Evolutionary conservation across 2,329 filamentous ascomycete genomes (phyloP).

Genomic region (Ceratocystis smalleyi): DNA sequence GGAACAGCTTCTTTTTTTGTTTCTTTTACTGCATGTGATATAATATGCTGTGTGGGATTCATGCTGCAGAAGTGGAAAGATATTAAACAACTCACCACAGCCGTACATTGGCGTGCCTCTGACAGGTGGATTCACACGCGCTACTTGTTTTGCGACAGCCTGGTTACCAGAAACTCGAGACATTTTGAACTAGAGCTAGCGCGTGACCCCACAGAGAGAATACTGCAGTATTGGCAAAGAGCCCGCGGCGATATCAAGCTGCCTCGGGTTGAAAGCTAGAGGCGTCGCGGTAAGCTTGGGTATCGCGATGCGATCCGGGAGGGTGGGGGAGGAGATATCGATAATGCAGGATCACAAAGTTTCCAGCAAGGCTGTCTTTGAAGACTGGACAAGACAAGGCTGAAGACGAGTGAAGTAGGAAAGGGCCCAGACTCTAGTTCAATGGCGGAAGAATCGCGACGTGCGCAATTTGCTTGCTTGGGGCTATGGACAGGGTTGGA

Average conservation of each 20-base stretch:
- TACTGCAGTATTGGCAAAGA: not conserved
- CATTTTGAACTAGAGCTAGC: not conserved
- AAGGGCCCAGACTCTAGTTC: not conserved
- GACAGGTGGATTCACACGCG: conserved; percentile 37
- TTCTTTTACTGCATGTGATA: not conserved
- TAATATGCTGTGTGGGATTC: not conserved
- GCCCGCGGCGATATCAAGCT: not conserved
- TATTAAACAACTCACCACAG: conserved; percentile 37
- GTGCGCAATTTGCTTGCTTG: not conserved
- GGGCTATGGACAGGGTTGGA: not conserved
- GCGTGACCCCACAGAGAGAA: not conserved
- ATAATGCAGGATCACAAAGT: not conserved
- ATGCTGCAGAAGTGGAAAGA: not conserved
- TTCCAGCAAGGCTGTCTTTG: not conserved
- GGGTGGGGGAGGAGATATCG: not conserved
- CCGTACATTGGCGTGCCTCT: conserved; percentile 47
- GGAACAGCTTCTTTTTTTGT: not conserved
- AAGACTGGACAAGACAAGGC: conserved; percentile 1
- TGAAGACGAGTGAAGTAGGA: not conserved
- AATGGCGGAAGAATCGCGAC: not conserved
- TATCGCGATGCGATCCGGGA: conserved; percentile 1
- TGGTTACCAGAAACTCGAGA: conserved; percentile 13
- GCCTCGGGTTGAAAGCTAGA: not conserved
- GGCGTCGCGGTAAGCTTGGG: not conserved
- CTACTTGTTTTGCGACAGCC: conserved; percentile 8